These are phyloP conservation scores for Cyberlindnera galapagoensis DNA, from an alignment of 805 yeast species.

Conservation along the genomic window DNA sequence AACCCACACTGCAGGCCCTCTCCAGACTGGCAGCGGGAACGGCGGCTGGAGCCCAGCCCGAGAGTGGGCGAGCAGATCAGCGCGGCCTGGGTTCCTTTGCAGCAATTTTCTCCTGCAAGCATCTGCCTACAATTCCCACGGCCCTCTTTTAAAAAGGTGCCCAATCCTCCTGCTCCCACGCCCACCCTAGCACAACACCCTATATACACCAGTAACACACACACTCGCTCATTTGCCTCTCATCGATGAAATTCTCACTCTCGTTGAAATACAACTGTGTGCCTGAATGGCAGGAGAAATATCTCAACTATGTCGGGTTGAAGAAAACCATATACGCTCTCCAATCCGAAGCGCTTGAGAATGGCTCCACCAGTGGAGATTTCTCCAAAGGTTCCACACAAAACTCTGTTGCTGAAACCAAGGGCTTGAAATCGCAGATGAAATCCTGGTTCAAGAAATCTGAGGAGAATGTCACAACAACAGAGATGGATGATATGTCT, in stretches of 20 bases:
- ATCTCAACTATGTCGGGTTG: slow-evolving; percentile 59
- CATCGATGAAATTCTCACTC: slow-evolving; percentile 62
- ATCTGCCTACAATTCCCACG: not conserved
- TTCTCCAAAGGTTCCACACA: slow-evolving; percentile 3
- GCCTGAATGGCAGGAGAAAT: slow-evolving; percentile 86
- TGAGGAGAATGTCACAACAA: slow-evolving; percentile 9
- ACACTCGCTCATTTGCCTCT: too few species aligned
- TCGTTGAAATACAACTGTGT: slow-evolving; percentile 61
- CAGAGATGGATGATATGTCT: slow-evolving; percentile 24
- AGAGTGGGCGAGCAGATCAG: too few species aligned
- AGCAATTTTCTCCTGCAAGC: too few species aligned
- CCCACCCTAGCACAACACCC: not conserved
- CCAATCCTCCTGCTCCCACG: not conserved
- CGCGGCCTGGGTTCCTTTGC: too few species aligned
- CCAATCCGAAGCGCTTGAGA: slow-evolving; percentile 32
- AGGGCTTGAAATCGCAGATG: not conserved
- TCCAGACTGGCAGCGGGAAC: too few species aligned
- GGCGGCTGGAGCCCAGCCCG: too few species aligned
- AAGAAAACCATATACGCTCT: slow-evolving; percentile 52
- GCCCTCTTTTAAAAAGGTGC: not conserved
- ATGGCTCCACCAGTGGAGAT: slow-evolving; percentile 3
- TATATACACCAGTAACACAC: too few species aligned
- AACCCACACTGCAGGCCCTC: too few species aligned
- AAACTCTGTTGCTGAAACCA: slow-evolving; percentile 7
- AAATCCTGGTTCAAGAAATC: slow-evolving; percentile 7